phyloP scores from a whole-genome alignment of 2,329 filamentous ascomycete genomes.

The Paecilomyces fulvus region DNA sequence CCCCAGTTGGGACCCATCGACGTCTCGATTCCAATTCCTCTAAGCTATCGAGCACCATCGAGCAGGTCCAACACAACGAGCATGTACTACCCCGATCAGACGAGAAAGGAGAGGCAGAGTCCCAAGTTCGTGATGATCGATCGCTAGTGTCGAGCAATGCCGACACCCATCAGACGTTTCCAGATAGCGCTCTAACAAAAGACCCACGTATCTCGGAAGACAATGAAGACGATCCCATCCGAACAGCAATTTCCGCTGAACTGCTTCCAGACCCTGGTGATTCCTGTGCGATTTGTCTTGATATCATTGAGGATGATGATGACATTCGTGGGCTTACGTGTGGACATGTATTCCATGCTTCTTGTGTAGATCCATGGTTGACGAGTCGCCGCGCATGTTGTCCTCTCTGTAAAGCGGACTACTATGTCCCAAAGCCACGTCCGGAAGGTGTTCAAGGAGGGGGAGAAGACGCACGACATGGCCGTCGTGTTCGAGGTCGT shows the following conservation, averaged over 20 bases:
- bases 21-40: conserved; percentile 8
- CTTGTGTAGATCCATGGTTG: conserved; percentile 92
- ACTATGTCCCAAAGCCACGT: conserved; percentile 88
- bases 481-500: conserved; percentile 19
- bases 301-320: conserved; percentile 87
- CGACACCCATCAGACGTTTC: conserved; percentile 9
- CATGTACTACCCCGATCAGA: conserved; percentile 4
- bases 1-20: conserved; percentile 13
- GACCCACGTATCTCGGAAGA: conserved; percentile 58
- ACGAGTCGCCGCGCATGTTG: conserved; percentile 92
- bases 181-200: conserved; percentile 26
- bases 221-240: conserved; percentile 67
- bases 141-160: conserved; percentile 16
- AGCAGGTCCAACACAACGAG: conserved; percentile 9
- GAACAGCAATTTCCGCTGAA: conserved; percentile 72
- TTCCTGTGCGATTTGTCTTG: conserved; percentile 92
- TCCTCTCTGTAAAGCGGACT: conserved; percentile 95
- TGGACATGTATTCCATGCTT: conserved; percentile 96
- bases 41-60: conserved; percentile 8
- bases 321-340: conserved; percentile 90
- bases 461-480: conserved; percentile 21
- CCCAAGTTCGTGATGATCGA: conserved; percentile 6
- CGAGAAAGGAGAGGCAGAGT: conserved; percentile 10
- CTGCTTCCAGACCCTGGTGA: conserved; percentile 76
- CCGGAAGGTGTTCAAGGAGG: conserved; percentile 41